Evolutionary conservation across 495 filamentous ascomycete species (phyloP).

Genomic region (Podospora pseudocomata): DNA sequence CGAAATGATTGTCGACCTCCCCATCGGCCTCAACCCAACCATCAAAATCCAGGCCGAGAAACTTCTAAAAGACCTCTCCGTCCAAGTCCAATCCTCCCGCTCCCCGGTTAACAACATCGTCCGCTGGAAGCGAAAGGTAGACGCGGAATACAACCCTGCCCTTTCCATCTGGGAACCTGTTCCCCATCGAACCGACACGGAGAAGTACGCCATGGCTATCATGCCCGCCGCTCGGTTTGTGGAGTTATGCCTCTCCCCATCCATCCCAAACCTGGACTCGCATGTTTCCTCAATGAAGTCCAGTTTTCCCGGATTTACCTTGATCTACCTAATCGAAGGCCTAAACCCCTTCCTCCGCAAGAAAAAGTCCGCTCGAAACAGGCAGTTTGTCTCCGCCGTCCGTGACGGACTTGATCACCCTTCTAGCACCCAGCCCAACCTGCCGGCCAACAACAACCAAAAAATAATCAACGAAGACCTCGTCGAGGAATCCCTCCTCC

Average conservation of each 20-base stretch:
- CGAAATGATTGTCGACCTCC: conserved; percentile 84
- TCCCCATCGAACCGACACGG: conserved; percentile 51
- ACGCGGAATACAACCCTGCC: conserved; percentile 58
- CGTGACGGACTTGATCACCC: conserved; percentile 45
- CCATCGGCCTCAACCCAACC: conserved; percentile 50
- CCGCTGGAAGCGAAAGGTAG: conserved; percentile 71
- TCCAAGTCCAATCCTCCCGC: conserved; percentile 41
- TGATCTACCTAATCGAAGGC: conserved; percentile 78
- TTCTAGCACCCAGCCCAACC: conserved; percentile 13
- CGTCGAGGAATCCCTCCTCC: conserved; percentile 72
- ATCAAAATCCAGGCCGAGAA: conserved; percentile 58
- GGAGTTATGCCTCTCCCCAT: conserved; percentile 49
- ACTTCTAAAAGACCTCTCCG: conserved; percentile 43
- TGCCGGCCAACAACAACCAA: conserved; percentile 40
- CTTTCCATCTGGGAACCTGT: conserved; percentile 66
- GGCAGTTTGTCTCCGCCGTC: conserved; percentile 63
- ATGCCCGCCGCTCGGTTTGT: conserved; percentile 67
- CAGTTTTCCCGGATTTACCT: conserved; percentile 49
- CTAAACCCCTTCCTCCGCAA: conserved; percentile 64
- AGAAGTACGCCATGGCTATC: conserved; percentile 65
- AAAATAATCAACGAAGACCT: conserved; percentile 64
- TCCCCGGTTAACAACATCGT: conserved; percentile 58
- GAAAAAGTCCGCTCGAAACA: conserved; percentile 63
- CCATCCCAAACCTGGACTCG: conserved; percentile 50
- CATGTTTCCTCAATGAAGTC: conserved; percentile 57